Evolutionary conservation across 306 rosid species (phyloP).

Genomic region (Rubus parviflorus): DNA sequence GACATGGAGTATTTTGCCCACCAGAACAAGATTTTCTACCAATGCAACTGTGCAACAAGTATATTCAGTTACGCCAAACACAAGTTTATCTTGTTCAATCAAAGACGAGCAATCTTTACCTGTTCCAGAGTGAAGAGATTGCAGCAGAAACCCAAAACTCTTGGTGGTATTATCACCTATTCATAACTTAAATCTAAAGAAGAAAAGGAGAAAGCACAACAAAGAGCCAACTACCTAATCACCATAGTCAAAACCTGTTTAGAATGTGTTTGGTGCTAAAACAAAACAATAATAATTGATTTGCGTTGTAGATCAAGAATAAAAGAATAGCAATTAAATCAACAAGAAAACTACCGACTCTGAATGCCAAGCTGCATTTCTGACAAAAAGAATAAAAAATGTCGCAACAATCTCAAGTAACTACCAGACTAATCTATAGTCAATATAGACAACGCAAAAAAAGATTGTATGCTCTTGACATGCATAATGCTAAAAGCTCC

Average conservation of each 20-base stretch:
- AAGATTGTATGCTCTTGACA: not conserved
- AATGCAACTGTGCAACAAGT: too few species aligned
- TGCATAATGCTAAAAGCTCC: slow-evolving; percentile 6
- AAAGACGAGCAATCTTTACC: too few species aligned
- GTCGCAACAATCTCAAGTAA: slow-evolving; percentile 10
- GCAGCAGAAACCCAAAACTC: too few species aligned
- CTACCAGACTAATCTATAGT: slow-evolving; percentile 16
- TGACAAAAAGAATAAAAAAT: slow-evolving; percentile 29
- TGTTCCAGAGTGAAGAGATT: too few species aligned
- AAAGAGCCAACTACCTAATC: not conserved
- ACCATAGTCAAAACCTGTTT: not conserved
- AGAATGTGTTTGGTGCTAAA: not conserved
- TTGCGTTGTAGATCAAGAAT: not conserved
- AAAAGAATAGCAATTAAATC: not conserved
- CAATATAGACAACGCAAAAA: slow-evolving; percentile 6
- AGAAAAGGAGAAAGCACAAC: not conserved
- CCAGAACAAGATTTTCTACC: too few species aligned
- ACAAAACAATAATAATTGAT: not conserved
- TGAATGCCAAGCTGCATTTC: slow-evolving; percentile 7
- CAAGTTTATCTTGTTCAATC: too few species aligned
- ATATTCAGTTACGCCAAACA: too few species aligned
- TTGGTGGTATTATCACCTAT: not conserved
- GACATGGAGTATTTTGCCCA: too few species aligned
- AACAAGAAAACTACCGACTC: not conserved
- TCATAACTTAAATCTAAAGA: not conserved